Base-by-base conservation (phyloP, 108 stramenopile species). In the Aurantiochytrium sp. region DNA sequence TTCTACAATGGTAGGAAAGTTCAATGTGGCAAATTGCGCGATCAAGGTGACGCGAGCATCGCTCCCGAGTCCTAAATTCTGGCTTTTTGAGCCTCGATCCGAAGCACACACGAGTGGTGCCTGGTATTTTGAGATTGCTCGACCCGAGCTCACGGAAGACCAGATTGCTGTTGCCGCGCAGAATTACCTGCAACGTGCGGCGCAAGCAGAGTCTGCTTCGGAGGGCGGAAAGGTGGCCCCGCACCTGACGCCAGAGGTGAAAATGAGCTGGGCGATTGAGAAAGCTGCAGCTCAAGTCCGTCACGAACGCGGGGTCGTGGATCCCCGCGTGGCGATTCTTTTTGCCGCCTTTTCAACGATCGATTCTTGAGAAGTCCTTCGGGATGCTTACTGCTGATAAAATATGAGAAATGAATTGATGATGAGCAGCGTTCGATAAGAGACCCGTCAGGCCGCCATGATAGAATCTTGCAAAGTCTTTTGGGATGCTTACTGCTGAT, bases 41-140 rank as follows among this genome's bases (percentile, higher is more conserved):
- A 35, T 83, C 10, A 47, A 53, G 45, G 76, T 83, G 51, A n/a
- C 45, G 51, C 76, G 76, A 2, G 76, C 76, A 6, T 83, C 23
- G 76, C n/a, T 53, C 6, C 76, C 51, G 19, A 25, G 23, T 35
- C 49, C 45, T 0, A 53, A 12, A 12, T 53, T 83, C 23, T 83
- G 76, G 76, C 51, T 83, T 12, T 83, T 83, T 35, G 76, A 83
- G 76, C 76, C 76, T 23, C 76, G 76, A 18, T n/a, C 45, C 49
- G 45, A 12, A 83, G 45, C 45, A 16, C 51, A 53, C 51, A 53
- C 76, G 14, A 23, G 23, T 12, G 76, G 76, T 12, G 12, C 49
- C 6, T 83, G 76, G 76, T 83, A 83, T 4, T 83, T 83, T 83
- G 76, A 83, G 51, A 12, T 83, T 6, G 23, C 18, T 12, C 76